Base-by-base conservation (phyloP, 805 yeast species). In the Alloascoidea africana region DNA sequence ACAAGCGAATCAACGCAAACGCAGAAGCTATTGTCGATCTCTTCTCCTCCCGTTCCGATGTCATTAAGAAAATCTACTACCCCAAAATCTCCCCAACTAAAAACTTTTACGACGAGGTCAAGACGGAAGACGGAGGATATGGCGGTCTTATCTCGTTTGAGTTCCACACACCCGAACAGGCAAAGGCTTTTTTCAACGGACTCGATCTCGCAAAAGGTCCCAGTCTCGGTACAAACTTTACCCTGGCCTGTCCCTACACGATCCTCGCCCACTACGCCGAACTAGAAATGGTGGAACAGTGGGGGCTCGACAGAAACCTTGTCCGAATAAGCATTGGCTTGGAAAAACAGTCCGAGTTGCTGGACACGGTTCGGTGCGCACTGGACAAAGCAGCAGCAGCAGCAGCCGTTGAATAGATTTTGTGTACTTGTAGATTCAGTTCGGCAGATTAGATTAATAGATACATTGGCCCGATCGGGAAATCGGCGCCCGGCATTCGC, bases 241-340 rank as follows among this genome's bases (percentile, higher is more conserved):
- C 94, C 0, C 62, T 86, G 47, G 86, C 86, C 3, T 86, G 94
- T 53, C 96, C 96, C 5, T 87, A 87, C 56, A 69, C 94, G 4
- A 70, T 87, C 35, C 63, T 87, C 41, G 94, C 94, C 2, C 95
- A 86, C 54, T 84, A 74, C 55, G 67, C 65, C 39, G 95, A 86
- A 55, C 59, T 85, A 40, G 89, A 83, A 42, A 85, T 76, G 49
- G 77, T 82, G 16, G 82, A 69, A 37, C 62, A 73, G 47, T 86
- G 84, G 77, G 94, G 91, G 2, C 83, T 86, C 19, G 94, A 83
- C 51, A 62, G 75, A 42, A 68, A 78, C 51, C 59, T 87, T 43
- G 75, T 87, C 36, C 66, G 96, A 52, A 66, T 87, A 39, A 80
- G 93, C 53, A 70, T 87, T 39, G 97, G 97, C 0, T 61, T 86